These are phyloP conservation scores for Lyophyllum semitale DNA, from an alignment of 768 basidiomycete species.

Conservation along the genomic window DNA sequence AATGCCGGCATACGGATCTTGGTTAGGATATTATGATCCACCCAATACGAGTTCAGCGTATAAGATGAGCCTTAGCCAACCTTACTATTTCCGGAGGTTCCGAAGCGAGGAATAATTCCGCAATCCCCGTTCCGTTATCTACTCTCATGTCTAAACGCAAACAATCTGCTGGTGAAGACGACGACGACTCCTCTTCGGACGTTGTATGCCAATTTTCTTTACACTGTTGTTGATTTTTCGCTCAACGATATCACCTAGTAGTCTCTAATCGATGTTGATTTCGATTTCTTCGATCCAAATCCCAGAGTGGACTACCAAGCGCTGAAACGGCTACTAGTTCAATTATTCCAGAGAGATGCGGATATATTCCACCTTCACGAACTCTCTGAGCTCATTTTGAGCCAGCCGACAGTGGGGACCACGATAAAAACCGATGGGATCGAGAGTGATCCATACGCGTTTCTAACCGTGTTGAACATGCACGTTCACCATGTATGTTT, in stretches of 20 bases:
- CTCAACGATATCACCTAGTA: constrained; percentile 32
- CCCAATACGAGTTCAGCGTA: neutral
- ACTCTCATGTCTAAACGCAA: constrained; percentile 56
- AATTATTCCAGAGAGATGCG: constrained; percentile 77
- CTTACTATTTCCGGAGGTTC: neutral
- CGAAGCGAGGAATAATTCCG: neutral
- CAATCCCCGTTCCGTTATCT: neutral
- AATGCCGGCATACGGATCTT: constrained; percentile 10
- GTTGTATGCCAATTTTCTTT: constrained; percentile 20
- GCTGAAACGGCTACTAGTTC: constrained; percentile 68
- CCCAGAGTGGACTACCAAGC: constrained; percentile 84
- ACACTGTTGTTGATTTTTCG: neutral
- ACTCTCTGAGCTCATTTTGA: constrained; percentile 77
- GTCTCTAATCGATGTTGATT: constrained; percentile 82
- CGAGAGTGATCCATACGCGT: constrained; percentile 89
- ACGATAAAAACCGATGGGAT: constrained; percentile 91
- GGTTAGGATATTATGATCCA: neutral
- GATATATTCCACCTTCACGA: constrained; percentile 69
- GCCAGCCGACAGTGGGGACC: constrained; percentile 76
- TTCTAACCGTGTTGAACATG: constrained; percentile 84
- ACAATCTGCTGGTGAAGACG: constrained; percentile 40
- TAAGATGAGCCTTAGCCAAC: neutral
- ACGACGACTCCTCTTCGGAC: constrained; percentile 40
- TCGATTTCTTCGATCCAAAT: constrained; percentile 92
- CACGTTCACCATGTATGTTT: constrained; percentile 57